phyloP scores from a whole-genome alignment of 805 yeast genomes.

The Starmerella khaoyaiensis region DNA sequence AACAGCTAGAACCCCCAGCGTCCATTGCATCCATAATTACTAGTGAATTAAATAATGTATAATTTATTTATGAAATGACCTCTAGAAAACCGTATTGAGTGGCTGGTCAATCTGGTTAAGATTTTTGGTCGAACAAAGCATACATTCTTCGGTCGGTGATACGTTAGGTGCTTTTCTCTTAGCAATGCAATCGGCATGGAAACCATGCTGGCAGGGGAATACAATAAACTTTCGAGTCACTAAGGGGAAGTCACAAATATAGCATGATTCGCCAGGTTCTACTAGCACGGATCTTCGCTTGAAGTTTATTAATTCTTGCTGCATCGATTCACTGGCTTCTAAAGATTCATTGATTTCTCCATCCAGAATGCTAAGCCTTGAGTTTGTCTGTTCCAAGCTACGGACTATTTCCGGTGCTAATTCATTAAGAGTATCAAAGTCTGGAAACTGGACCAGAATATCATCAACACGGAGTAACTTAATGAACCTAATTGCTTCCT shows the following conservation, averaged over 20 bases:
- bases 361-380: constrained; percentile 49
- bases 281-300: constrained; percentile 47
- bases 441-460: constrained; percentile 71
- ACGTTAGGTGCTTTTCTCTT: constrained; percentile 33
- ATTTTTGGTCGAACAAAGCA: constrained; percentile 61
- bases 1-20: constrained; percentile 8
- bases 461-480: constrained; percentile 51
- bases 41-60: background rate
- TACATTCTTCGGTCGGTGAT: constrained; percentile 46
- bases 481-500: constrained; percentile 22
- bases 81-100: constrained; percentile 25
- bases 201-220: constrained; percentile 83
- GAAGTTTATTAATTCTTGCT: constrained; percentile 41
- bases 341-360: constrained; percentile 67
- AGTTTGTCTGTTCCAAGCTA: constrained; percentile 63
- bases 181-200: constrained; percentile 64
- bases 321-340: constrained; percentile 43
- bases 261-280: constrained; percentile 76
- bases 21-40: background rate
- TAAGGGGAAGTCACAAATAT: constrained; percentile 53
- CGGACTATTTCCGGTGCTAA: constrained; percentile 71
- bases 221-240: constrained; percentile 60
- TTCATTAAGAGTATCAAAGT: constrained; percentile 64
- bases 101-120: constrained; percentile 58
- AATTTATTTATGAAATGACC: background rate